These are phyloP conservation scores for Pseudogymnoascus sp. DNA, from an alignment of 2,329 filamentous ascomycete species.

Conservation along the genomic window DNA sequence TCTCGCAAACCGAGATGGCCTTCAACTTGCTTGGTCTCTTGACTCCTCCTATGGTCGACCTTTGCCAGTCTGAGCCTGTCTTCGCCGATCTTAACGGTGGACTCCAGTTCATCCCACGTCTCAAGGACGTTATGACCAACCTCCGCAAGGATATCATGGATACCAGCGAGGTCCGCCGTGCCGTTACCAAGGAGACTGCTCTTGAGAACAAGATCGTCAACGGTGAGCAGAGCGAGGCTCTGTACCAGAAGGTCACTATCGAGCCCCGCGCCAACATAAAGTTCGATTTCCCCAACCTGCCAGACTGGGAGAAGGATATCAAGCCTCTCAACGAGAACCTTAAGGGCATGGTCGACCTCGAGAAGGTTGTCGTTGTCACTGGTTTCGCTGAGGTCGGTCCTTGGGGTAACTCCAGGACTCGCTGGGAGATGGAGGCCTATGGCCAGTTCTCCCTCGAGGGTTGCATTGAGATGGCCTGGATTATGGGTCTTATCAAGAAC, in stretches of 20 bases:
- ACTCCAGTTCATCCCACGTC: constrained; percentile 91
- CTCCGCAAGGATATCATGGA: constrained; percentile 92
- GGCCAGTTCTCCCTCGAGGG: constrained; percentile 96
- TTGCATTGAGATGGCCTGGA: constrained; percentile 99
- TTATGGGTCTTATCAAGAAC: constrained; percentile 99
- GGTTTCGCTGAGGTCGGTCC: constrained; percentile 94
- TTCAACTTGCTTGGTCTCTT: constrained; percentile 97
- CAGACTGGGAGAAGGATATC: constrained; percentile 86
- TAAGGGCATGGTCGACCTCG: constrained; percentile 96
- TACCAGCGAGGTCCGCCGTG: constrained; percentile 85
- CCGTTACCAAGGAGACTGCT: constrained; percentile 89
- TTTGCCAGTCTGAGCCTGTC: constrained; percentile 92
- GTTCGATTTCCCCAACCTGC: constrained; percentile 85
- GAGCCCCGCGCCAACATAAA: constrained; percentile 97
- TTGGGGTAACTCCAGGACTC: constrained; percentile 96
- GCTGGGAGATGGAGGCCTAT: constrained; percentile 98
- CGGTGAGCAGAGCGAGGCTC: constrained; percentile 79
- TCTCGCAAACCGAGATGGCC: constrained; percentile 99
- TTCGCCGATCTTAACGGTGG: constrained; percentile 97
- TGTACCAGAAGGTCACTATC: constrained; percentile 91
- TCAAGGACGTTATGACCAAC: constrained; percentile 89
- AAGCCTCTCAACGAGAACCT: constrained; percentile 80
- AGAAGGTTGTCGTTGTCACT: constrained; percentile 95
- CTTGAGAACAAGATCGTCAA: constrained; percentile 98
- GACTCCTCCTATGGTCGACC: constrained; percentile 86